phyloP scores from a whole-genome alignment of 2,329 filamentous ascomycete species.

The Neopestalotiopsis rosae region DNA sequence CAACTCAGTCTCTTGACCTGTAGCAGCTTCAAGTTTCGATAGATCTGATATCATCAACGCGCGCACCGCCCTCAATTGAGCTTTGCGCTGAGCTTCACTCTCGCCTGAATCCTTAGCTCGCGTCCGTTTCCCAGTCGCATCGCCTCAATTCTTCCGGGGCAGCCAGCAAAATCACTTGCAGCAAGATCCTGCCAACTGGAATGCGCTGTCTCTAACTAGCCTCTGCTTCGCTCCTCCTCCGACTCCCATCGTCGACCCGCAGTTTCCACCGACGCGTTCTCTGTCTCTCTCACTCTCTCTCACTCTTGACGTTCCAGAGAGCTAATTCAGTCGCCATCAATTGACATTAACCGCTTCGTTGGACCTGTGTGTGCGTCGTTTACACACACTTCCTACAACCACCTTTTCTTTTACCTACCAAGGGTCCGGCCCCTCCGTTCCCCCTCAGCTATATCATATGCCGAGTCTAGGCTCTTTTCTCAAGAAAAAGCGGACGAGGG shows the following conservation, averaged over 20 bases:
- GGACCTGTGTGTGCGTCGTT: background rate
- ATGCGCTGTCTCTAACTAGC: conserved; percentile 15
- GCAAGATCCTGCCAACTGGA: background rate
- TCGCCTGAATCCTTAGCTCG: background rate
- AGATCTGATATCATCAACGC: background rate
- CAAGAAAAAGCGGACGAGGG: conserved; percentile 98
- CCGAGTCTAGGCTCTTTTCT: conserved; percentile 87
- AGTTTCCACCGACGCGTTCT: background rate
- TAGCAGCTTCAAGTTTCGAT: background rate
- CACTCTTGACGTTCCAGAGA: background rate
- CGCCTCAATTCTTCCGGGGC: conserved; percentile 1
- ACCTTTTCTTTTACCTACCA: background rate
- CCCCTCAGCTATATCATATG: conserved; percentile 62
- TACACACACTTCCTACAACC: background rate
- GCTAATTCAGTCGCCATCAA: background rate
- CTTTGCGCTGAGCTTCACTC: background rate
- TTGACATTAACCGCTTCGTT: background rate
- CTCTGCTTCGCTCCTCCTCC: background rate
- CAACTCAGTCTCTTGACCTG: background rate
- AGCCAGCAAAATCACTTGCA: background rate
- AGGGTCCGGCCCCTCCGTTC: conserved; percentile 32
- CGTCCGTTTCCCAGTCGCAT: background rate
- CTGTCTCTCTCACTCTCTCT: background rate
- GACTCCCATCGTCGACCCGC: conserved; percentile 2
- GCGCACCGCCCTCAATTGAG: background rate